Evolutionary conservation across 371 early-diverging fungal genomes (phyloP).

Genomic region (Haplosporangium sp.): DNA sequence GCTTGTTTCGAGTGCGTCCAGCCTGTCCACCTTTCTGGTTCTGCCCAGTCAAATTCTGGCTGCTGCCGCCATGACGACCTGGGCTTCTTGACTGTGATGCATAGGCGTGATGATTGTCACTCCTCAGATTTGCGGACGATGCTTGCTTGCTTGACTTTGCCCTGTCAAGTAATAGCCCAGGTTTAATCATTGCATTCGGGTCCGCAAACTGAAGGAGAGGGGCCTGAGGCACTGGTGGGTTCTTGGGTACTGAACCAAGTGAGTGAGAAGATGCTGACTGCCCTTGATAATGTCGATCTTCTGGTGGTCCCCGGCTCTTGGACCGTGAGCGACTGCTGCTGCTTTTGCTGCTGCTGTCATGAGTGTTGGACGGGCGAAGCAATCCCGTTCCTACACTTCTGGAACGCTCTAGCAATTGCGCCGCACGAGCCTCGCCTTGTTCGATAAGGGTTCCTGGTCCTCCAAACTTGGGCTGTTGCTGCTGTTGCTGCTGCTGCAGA

Average conservation of each 20-base stretch:
- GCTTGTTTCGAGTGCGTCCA: conserved; percentile 24
- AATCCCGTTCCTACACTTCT: conserved; percentile 35
- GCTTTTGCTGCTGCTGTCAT: neutral
- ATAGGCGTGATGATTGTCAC: neutral
- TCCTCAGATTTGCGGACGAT: conserved; percentile 11
- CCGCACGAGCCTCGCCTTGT: conserved; percentile 33
- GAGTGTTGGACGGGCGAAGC: conserved; percentile 24
- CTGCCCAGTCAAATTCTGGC: conserved; percentile 5
- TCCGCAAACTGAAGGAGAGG: conserved; percentile 42
- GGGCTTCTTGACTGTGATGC: conserved; percentile 4
- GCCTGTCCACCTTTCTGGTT: neutral
- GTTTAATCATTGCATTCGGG: conserved; percentile 44
- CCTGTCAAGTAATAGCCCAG: conserved; percentile 39
- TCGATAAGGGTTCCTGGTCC: conserved; percentile 51
- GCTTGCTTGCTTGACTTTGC: conserved; percentile 22
- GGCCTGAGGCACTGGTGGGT: conserved; percentile 25
- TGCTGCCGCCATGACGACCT: neutral
- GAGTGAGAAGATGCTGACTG: conserved; percentile 19
- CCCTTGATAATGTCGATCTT: conserved; percentile 14
- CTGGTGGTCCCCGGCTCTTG: conserved; percentile 28
- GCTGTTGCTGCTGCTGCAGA: conserved; percentile 6
- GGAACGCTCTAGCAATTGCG: conserved; percentile 26
- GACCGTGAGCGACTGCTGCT: conserved; percentile 17
- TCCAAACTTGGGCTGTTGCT: conserved; percentile 34
- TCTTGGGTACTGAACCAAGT: conserved; percentile 8